Evolutionary conservation across 805 yeast genomes (phyloP), one percentile per base, ranked within the genome.

Genomic region (Starmerella stellata): DNA sequence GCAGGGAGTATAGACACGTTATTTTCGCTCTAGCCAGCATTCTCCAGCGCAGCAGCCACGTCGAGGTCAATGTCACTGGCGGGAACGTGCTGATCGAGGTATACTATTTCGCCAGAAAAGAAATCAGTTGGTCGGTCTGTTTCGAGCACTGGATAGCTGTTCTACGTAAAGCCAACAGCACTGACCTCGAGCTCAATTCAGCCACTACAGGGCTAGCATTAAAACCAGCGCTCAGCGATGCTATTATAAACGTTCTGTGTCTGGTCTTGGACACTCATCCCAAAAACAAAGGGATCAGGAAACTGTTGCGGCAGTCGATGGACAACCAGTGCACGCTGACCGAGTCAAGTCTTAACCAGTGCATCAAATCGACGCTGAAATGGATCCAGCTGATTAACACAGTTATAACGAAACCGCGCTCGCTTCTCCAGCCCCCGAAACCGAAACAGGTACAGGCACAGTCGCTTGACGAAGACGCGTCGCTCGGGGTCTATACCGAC

Each of bases 301-400:
- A 21, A 15, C 35, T 32, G n/a, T 11, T 32, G 8, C 25, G 18
- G 5, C 15, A 8, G 9, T 5, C 25, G 25, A 5, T 19, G 8
- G 35, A 32, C 18, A 17, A 7, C 8, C 17, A 29, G 17, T 23
- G 25, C 11, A 17, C 7, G 7, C 14, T 29, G 32, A 15, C 14
- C 19, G 25, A 7, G 9, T 8, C 15, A 5, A 29, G 32, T 13
- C 7, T 15, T n/a, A 29, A 17, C 8, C 16, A 58, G 53, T 4
- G 63, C 59, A 23, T 44, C 60, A 14, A 66, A 63, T 13, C 57
- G 66, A 20, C 38, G 43, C 14, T 29, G 11, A 54, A 54, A 35
- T 78, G 90, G 90, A 69, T 78, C 41, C 53, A 60, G 1, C 67
- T 71, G 25, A 57, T 78, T 32, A 69, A 66, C 39, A 59, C 34